Evolutionary conservation across 1,284 basidiomycete species (phyloP).

Genomic region (Exobasidium rhododendri): DNA sequence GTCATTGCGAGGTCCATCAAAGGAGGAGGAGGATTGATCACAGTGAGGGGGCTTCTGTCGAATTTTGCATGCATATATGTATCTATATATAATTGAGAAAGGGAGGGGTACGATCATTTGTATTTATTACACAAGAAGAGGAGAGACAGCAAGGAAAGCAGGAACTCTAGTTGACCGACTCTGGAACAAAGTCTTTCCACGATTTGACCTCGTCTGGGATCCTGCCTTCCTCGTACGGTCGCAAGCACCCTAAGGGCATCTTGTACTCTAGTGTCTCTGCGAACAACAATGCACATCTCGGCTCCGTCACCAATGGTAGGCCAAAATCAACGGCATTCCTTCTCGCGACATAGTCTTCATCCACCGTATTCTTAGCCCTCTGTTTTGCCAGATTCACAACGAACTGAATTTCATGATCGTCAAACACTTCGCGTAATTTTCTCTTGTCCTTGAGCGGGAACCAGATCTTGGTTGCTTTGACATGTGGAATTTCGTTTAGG

Average conservation of each 20-base stretch:
- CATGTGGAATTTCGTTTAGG: constrained; percentile 64
- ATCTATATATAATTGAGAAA: too few relatives aligned
- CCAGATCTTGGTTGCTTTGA: constrained; percentile 75
- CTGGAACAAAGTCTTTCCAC: constrained; percentile 48
- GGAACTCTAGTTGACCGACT: constrained; percentile 13
- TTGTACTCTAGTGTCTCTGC: constrained; percentile 86
- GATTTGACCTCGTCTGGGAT: constrained; percentile 80
- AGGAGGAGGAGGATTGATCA: too few relatives aligned
- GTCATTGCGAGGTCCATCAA: too few relatives aligned
- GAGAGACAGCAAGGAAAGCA: too few relatives aligned
- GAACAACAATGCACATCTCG: constrained; percentile 81
- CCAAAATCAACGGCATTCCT: constrained; percentile 58
- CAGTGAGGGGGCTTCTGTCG: too few relatives aligned
- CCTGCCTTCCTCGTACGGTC: constrained; percentile 78
- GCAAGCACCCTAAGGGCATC: constrained; percentile 77
- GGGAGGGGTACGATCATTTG: too few relatives aligned
- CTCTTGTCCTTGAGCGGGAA: constrained; percentile 98
- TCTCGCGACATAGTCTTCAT: constrained; percentile 91
- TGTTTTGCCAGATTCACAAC: constrained; percentile 89
- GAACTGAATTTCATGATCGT: constrained; percentile 90
- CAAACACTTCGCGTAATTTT: constrained; percentile 75
- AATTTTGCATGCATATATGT: too few relatives aligned
- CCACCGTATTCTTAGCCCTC: constrained; percentile 72
- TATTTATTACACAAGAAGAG: too few relatives aligned
- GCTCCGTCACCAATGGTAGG: constrained; percentile 80